These are phyloP conservation scores for Parafenestella ontariensis DNA, from an alignment of 2,329 filamentous ascomycete genomes.

Conservation along the genomic window DNA sequence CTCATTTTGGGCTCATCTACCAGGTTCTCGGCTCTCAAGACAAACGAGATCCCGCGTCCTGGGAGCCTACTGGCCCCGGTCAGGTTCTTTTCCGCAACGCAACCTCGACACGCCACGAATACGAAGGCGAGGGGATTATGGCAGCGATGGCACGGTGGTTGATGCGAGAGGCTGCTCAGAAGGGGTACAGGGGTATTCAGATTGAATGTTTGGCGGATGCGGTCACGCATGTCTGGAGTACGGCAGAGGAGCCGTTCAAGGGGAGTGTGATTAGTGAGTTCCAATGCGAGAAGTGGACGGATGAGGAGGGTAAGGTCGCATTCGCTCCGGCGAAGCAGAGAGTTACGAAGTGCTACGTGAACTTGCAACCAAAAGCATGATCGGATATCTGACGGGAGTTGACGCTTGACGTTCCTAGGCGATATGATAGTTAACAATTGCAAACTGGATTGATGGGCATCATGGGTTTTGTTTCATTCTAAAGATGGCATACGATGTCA, in stretches of 20 bases:
- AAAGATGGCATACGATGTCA: too few species aligned
- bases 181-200: slow-evolving; percentile 45
- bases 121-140: slow-evolving; percentile 46
- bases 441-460: neutral
- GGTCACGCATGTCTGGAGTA: slow-evolving; percentile 40
- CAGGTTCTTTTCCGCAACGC: slow-evolving; percentile 48
- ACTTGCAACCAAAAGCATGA: slow-evolving; percentile 26
- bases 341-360: slow-evolving; percentile 34
- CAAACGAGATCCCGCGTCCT: slow-evolving; percentile 30
- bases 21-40: slow-evolving; percentile 28
- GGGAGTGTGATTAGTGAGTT: slow-evolving; percentile 31
- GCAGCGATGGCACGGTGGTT: slow-evolving; percentile 44
- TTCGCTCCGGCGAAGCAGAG: slow-evolving; percentile 36
- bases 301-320: slow-evolving; percentile 29
- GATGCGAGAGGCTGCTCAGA: slow-evolving; percentile 45
- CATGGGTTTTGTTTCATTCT: neutral
- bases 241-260: slow-evolving; percentile 33
- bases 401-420: neutral
- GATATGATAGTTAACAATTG: neutral
- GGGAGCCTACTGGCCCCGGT: slow-evolving; percentile 33
- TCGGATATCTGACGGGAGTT: too few species aligned
- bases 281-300: slow-evolving; percentile 26
- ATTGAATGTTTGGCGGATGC: slow-evolving; percentile 45
- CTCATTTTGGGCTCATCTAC: slow-evolving; percentile 33
- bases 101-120: slow-evolving; percentile 47